These are phyloP conservation scores for Naganishia friedmannii DNA, from an alignment of 768 basidiomycete species.

Conservation along the genomic window DNA sequence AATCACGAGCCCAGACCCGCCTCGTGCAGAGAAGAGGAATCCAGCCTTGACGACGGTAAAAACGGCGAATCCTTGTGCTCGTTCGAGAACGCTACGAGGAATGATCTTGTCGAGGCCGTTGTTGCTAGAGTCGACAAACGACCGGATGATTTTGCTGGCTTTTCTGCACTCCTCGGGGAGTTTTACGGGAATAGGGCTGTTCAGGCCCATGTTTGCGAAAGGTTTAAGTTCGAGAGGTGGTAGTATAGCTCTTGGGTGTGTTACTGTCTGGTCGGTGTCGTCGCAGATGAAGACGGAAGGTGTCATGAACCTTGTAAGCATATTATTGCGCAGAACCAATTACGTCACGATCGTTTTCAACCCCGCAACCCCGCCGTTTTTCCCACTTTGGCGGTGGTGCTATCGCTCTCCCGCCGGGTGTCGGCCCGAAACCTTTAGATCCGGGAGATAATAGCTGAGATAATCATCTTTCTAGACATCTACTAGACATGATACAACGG, in stretches of 20 bases:
- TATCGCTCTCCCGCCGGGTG: too few species aligned
- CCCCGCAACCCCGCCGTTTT: too few species aligned
- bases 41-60: slow-evolving; percentile 55
- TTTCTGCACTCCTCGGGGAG: slow-evolving; percentile 81
- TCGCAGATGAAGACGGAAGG: too few species aligned
- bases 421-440: too few species aligned
- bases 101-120: slow-evolving; percentile 80
- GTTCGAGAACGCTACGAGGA: slow-evolving; percentile 60
- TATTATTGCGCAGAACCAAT: too few species aligned
- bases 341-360: too few species aligned
- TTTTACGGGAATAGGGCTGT: slow-evolving; percentile 27
- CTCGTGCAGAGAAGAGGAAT: slow-evolving; percentile 70
- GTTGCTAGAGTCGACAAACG: slow-evolving; percentile 75
- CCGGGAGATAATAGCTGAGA: too few species aligned
- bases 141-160: slow-evolving; percentile 80
- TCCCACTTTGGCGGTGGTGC: too few species aligned
- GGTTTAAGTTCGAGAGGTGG: too few species aligned
- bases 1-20: slow-evolving; percentile 83
- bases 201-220: slow-evolving; percentile 23
- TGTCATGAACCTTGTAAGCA: too few species aligned
- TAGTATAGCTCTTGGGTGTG: too few species aligned
- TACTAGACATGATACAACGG: background rate
- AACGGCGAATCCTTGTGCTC: slow-evolving; percentile 71
- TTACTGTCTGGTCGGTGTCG: too few species aligned
- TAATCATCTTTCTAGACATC: background rate